Base-by-base conservation (phyloP, 306 rosid species). In the Cicer bijugum region DNA sequence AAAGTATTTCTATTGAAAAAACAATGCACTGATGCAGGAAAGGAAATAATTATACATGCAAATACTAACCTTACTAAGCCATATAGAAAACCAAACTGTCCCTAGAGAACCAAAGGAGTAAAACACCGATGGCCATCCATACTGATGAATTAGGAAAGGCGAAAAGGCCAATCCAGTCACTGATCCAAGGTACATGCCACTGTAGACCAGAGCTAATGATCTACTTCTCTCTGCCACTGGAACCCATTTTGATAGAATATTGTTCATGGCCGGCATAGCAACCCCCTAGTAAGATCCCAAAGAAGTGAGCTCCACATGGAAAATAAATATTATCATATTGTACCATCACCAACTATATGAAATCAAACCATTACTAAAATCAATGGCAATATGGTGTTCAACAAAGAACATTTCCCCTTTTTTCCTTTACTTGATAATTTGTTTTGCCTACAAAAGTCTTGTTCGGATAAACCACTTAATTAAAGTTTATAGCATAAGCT, bases 261-360 rank as follows among this genome's bases (percentile, higher is more conserved):
- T 95, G 74, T 95, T 95, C 99, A 95, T 95, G 63, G 99, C 99
- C 33, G 97, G 99, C 99, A 95, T 95, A 43, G 99, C 99, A 76
- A 95, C 99, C 38, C 99, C 99, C 97, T 95, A 68, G 74, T 61
- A 47, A 53, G 48, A 64, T 63, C 47, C 59, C 81, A 81, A 89
- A 52, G 35, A 76, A 51, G 77, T 74, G 19, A 78, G 70, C 50
- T 66, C 40, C 60, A 62, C 51, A 46, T 59, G 16, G 37, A 37
- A 45, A 20, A 53, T 23, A 35, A 8, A 7, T 33, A 77, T n/a
- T 37, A 60, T 38, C 63, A 23, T 9, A 67, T 53, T 67, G 44
- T 53, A 46, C 19, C 15, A 1, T 47, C 46, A 37, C 8, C 23
- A 43, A 69, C 45, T 44, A 64, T 59, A 61, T 12, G 45, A 80